Evolutionary conservation across 805 yeast species (phyloP).

Genomic region (Pichia pseudocactophila): DNA sequence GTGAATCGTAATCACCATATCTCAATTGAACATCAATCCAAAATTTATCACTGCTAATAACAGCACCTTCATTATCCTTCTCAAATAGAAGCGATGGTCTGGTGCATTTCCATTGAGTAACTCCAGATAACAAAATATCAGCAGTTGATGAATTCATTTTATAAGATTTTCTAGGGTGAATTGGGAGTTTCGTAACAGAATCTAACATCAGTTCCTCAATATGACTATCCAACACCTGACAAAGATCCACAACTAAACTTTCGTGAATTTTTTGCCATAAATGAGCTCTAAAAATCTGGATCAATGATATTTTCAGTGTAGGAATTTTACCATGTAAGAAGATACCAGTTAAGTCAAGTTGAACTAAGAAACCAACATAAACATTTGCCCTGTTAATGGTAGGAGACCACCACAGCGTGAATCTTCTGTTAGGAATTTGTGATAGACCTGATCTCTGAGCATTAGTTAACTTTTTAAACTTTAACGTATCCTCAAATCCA

Average conservation of each 20-base stretch:
- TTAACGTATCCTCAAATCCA: constrained; percentile 94
- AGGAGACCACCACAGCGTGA: constrained; percentile 99
- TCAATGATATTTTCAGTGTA: constrained; percentile 86
- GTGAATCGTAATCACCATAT: constrained; percentile 97
- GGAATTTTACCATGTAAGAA: constrained; percentile 97
- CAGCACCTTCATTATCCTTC: constrained; percentile 53
- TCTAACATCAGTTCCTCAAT: constrained; percentile 76
- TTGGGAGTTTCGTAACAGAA: constrained; percentile 79
- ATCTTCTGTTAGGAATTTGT: constrained; percentile 95
- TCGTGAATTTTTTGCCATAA: constrained; percentile 99
- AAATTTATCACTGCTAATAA: constrained; percentile 55
- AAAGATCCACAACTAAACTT: constrained; percentile 83
- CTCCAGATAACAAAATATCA: constrained; percentile 69
- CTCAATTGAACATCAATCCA: constrained; percentile 95
- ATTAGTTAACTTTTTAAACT: constrained; percentile 88
- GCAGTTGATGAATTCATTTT: constrained; percentile 96
- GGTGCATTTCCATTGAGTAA: constrained; percentile 75
- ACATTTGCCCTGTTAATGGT: constrained; percentile 97
- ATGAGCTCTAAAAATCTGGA: constrained; percentile 95
- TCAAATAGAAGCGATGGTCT: constrained; percentile 75
- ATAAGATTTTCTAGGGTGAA: constrained; percentile 95
- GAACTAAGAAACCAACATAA: constrained; percentile 94
- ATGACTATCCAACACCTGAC: constrained; percentile 86
- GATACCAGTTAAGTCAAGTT: constrained; percentile 91
- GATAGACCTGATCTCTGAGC: constrained; percentile 96